Evolutionary conservation across 2,329 filamentous ascomycete species (phyloP).

Genomic region (Penicillium sp.): DNA sequence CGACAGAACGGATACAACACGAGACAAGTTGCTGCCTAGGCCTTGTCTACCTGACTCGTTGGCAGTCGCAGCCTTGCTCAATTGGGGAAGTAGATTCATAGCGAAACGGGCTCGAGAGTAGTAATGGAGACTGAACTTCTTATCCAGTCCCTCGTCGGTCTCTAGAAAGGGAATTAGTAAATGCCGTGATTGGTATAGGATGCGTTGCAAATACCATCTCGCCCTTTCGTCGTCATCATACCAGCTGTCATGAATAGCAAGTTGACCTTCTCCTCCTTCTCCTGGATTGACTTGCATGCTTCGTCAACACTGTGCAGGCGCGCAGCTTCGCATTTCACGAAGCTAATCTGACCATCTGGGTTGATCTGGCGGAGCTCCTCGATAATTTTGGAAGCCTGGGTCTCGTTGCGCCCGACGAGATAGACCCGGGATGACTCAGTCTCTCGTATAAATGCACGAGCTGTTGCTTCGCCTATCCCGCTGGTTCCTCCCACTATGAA

Average conservation of each 20-base stretch:
- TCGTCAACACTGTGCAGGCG: conserved; percentile 54
- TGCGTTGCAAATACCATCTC: conserved; percentile 11
- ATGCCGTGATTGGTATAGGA: not conserved
- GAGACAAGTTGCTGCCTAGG: conserved; percentile 7
- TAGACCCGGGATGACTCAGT: conserved; percentile 51
- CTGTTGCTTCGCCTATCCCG: conserved; percentile 27
- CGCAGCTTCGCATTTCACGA: conserved; percentile 52
- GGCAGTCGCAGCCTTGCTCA: conserved; percentile 9
- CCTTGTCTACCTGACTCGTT: not conserved
- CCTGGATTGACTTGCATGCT: conserved; percentile 48
- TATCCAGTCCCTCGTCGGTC: conserved; percentile 34
- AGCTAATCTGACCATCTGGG: conserved; percentile 45
- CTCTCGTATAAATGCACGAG: conserved; percentile 32
- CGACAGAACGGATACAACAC: conserved; percentile 16
- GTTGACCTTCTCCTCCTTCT: conserved; percentile 29
- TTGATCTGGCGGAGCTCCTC: conserved; percentile 48
- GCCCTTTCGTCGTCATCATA: conserved; percentile 14
- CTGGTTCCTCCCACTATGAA: conserved; percentile 25
- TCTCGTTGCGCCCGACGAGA: conserved; percentile 49
- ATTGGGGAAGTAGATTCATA: conserved; percentile 31
- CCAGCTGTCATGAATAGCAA: conserved; percentile 32
- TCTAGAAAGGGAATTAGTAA: conserved; percentile 18
- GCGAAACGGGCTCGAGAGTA: conserved; percentile 39
- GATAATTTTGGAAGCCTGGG: conserved; percentile 40
- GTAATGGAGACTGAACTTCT: conserved; percentile 29